Conservation (phyloP, 306 rosid genomes). For the Acacia confusa region DNA sequence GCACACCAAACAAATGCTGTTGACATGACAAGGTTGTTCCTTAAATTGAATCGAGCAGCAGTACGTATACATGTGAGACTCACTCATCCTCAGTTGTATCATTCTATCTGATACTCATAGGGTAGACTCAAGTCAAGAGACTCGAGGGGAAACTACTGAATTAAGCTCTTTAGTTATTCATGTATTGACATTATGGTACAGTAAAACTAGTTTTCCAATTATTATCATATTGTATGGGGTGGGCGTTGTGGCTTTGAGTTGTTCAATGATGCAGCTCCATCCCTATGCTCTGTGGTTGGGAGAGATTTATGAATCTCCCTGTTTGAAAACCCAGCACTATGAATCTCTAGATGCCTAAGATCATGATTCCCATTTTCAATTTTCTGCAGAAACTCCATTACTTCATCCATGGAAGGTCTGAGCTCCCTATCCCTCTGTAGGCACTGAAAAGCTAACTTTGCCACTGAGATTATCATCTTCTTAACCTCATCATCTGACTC, state of each 20-base stretch:
- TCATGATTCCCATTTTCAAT: conserved; percentile 40
- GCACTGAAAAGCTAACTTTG: conserved; percentile 68
- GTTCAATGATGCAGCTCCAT: conserved; percentile 31
- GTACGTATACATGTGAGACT: background rate
- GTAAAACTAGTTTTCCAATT: conserved; percentile 43
- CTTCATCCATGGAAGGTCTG: conserved; percentile 74
- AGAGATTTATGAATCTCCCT: conserved; percentile 21
- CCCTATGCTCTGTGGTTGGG: conserved; percentile 32
- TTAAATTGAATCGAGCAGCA: background rate
- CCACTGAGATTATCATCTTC: conserved; percentile 55
- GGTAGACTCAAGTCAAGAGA: background rate
- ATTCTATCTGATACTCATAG: background rate
- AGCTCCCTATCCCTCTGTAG: conserved; percentile 61
- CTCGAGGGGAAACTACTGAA: background rate
- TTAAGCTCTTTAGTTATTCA: background rate
- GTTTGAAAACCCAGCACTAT: background rate
- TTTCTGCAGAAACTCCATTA: conserved; percentile 44
- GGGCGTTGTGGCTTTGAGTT: conserved; percentile 21
- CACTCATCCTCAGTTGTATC: background rate
- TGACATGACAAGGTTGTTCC: background rate
- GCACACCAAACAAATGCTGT: background rate
- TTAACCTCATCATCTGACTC: conserved; percentile 43
- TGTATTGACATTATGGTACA: conserved; percentile 30
- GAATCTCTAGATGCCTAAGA: conserved; percentile 18
- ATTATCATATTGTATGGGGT: conserved; percentile 47